Evolutionary conservation across 805 yeast species (phyloP), one percentile per base, ranked within the genome.

Genomic region (Lipomyces orientalis): DNA sequence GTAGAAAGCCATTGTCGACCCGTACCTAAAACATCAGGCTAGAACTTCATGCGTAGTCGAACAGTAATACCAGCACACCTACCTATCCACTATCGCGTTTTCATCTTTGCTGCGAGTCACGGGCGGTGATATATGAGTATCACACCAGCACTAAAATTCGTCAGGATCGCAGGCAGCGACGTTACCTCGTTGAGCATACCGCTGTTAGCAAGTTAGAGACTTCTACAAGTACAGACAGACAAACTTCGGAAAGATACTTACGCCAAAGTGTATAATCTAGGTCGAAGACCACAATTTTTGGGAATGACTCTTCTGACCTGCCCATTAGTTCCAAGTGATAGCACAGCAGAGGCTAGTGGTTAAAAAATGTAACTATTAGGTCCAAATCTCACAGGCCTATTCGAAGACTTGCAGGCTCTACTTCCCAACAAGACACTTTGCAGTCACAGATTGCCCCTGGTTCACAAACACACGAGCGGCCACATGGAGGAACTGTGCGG

Each of bases 251-350:
- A 10, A 16, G 31, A 22, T 34, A 78, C 84, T 65, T 76, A 80
- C 90, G 93, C 95, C 95, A 90, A 43, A 90, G 77, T 0, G 95
- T 90, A 74, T 87, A 90, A 75, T 90, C 95, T 55, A 90, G 78
- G 71, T 90, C 95, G 75, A 90, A 88, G 0, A 90, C 93, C 10
- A 89, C 87, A 1, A 86, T 87, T 64, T 81, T 80, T 1, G 88
- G 88, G 22, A 52, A 19, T 22, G 31, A 14, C 55, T 52, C 4
- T 10, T 56, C 58, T 60, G 35, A 16, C 3, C n/a, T 43, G 49
- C 2, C 49, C 49, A 43, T 54, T 9, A 54, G 10, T 22, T 54
- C 56, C 8, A 16, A n/a, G 51, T 2, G 34, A 16, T 29, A n/a
- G n/a, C 7, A 25, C n/a, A 8, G 56, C 6, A 25, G 19, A 4